Evolutionary conservation across 2,329 filamentous ascomycete species (phyloP), one percentile per base, ranked within the genome.

Genomic region (Ramichloridium luteum): DNA sequence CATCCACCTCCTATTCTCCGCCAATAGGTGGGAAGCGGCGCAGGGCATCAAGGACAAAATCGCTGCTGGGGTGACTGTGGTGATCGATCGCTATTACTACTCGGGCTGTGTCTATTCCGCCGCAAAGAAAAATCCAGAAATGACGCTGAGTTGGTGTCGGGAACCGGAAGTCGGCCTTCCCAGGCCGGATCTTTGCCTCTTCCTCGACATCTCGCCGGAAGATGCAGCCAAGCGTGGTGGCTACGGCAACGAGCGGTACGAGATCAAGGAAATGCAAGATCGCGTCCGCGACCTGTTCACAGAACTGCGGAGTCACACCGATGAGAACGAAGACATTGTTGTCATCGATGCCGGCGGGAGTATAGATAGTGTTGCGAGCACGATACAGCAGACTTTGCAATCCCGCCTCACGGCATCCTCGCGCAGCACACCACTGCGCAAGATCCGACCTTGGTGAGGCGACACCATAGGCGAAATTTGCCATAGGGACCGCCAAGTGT

Each of bases 1-100:
- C 3, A 88, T 93, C 46, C 86, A 94, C 55, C 68, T 93, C 2
- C 68, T 93, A 13, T 93, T 93, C 58, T 84, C 79, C 37, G 84
- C 86, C 6, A 94, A 94, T 54, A 70, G 86, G 28, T 93, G 86
- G 86, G 86, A 93, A 52, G 56, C 64, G 27, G 61, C 57, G 51
- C 59, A 51, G 25, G 53, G 51, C 2, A 64, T 66, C 16, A 44
- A 50, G 38, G 30, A 46, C 13, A 51, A 54, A 5, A 62, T 94
- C 4, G 59, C 64, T 1, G 56, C 64, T 1, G 86, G 88, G 6
- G 76, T 68, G 13, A 90, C 74, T 0, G 68, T 98, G 17, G 65
- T 98, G 23, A 77, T 88, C 44, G 90, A 98, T 57, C 77, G 90
- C 28, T 98, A 96, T 62, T 93, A 92, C 55, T 88, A 93, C 63